Percentiles rank a stretch among this genome's conserved stretches.
Conservation (phyloP, 23 red algal genomes). For the Agarophyton chilense region DNA sequence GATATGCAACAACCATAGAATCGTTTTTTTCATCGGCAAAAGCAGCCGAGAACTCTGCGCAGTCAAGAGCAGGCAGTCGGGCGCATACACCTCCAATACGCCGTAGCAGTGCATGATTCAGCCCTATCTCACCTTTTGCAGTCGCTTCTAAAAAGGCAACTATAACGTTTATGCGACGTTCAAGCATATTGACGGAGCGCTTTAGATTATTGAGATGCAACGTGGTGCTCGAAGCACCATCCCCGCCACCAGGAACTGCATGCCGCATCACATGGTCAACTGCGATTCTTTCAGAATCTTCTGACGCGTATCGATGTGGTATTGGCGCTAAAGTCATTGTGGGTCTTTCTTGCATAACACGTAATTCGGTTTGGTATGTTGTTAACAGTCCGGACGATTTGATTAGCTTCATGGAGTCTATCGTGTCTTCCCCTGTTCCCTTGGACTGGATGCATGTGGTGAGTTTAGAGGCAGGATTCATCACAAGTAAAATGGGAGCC, state of each 20-base stretch:
- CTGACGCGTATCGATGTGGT: conserved; percentile 67
- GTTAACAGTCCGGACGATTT: conserved; percentile 33
- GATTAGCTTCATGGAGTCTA: conserved; percentile 9
- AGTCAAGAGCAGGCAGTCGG: conserved; percentile 62
- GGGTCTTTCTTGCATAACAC: conserved; percentile 40
- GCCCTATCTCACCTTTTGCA: conserved; percentile 42
- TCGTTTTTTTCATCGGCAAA: conserved; percentile 65
- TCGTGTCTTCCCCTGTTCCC: not conserved
- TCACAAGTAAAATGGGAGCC: conserved; percentile 45
- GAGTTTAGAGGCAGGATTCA: conserved; percentile 14
- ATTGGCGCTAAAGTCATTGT: conserved; percentile 47
- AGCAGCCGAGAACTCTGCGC: conserved; percentile 51
- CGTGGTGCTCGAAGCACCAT: conserved; percentile 57
- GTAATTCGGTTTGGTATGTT: conserved; percentile 47
- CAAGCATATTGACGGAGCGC: conserved; percentile 66
- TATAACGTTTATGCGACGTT: conserved; percentile 42
- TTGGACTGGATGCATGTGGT: not conserved
- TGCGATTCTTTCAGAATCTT: conserved; percentile 76
- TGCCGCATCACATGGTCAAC: conserved; percentile 78
- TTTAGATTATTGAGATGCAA: conserved; percentile 58
- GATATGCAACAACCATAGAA: conserved; percentile 53
- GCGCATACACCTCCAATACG: conserved; percentile 54
- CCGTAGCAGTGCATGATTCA: conserved; percentile 45
- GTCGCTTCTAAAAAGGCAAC: conserved; percentile 65
- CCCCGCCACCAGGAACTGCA: conserved; percentile 57